Evolutionary conservation across 139 green algal genomes (phyloP).

Genomic region (Penium margaritaceum): DNA sequence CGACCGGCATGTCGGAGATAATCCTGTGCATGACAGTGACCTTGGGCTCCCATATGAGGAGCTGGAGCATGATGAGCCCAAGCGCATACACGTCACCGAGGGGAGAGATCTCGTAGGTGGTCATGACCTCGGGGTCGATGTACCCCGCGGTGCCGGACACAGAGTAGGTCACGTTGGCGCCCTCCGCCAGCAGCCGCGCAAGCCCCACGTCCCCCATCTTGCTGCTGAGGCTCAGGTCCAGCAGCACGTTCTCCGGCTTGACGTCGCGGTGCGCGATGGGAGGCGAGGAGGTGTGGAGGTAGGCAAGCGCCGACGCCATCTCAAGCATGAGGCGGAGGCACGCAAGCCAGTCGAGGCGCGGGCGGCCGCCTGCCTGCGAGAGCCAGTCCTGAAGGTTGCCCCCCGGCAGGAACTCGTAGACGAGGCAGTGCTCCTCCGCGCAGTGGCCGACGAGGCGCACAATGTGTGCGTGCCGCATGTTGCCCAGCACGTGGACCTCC

Average conservation of each 20-base stretch:
- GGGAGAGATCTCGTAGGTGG: not conserved
- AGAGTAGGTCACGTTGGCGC: not conserved
- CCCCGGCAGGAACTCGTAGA: not conserved
- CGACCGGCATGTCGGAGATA: too few species aligned
- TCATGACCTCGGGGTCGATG: not conserved
- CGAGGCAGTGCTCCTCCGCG: not conserved
- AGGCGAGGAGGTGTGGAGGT: not conserved
- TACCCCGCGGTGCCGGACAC: not conserved
- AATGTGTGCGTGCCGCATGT: constrained; percentile 1
- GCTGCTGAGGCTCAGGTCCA: not conserved
- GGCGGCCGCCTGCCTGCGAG: not conserved
- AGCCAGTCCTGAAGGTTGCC: not conserved
- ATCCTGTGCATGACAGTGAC: not conserved
- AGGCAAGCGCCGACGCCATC: not conserved
- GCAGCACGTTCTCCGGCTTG: constrained; percentile 2
- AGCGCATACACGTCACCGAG: not conserved
- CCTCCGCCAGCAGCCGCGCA: not conserved
- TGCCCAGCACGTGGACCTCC: not conserved
- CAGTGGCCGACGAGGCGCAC: constrained; percentile 3
- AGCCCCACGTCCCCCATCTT: not conserved
- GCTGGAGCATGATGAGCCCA: not conserved
- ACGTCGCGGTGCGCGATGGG: constrained; percentile 3
- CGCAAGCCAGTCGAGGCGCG: not conserved
- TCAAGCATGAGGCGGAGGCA: not conserved
- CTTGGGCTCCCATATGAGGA: not conserved